These are phyloP conservation scores for Chaetomiaceae sp. DNA, from an alignment of 2,329 filamentous ascomycete genomes.

Conservation along the genomic window DNA sequence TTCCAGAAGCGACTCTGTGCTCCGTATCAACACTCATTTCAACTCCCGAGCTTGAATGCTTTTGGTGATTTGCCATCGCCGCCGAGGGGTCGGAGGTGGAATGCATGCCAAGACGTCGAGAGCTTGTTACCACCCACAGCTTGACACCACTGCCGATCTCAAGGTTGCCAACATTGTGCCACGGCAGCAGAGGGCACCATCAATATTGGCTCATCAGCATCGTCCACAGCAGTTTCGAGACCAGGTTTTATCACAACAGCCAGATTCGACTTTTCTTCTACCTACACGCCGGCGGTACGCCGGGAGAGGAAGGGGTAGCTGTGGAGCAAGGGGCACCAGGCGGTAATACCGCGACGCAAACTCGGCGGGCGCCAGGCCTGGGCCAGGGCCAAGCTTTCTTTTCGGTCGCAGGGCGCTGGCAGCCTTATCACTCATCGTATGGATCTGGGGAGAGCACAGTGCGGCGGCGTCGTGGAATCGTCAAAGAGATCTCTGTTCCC, in stretches of 20 bases:
- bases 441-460: not conserved
- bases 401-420: not conserved
- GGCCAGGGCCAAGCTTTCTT: conserved; percentile 4
- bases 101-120: conserved; percentile 21
- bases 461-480: not conserved
- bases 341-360: conserved; percentile 7
- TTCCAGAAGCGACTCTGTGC: too few species aligned
- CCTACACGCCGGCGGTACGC: too few species aligned
- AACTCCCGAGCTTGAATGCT: not conserved
- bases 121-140: conserved; percentile 7
- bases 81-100: conserved; percentile 8
- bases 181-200: not conserved
- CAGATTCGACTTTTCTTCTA: not conserved
- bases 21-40: too few species aligned
- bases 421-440: not conserved
- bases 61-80: not conserved
- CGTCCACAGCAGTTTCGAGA: not conserved
- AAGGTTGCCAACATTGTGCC: not conserved
- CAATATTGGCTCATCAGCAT: not conserved
- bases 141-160: conserved; percentile 23
- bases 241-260: not conserved
- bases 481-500: not conserved
- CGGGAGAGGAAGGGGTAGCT: not conserved
- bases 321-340: conserved; percentile 1
- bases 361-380: conserved; percentile 1